Base-by-base conservation (phyloP, 345 rosid genomes). In the Alliaria petiolata region DNA sequence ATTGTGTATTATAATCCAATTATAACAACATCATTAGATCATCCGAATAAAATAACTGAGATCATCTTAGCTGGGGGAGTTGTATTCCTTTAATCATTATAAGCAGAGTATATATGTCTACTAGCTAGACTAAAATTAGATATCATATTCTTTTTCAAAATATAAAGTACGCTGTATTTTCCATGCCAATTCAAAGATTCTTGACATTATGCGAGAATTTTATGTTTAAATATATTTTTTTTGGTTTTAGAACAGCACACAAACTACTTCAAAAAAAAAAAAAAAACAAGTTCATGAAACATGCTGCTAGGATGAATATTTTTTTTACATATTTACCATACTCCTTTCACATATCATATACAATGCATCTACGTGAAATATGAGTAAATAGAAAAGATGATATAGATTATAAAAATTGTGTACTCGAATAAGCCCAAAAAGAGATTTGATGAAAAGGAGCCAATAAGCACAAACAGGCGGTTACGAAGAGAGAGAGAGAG, bases 381-480 rank as follows among this genome's bases (percentile, higher is more conserved):
- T 64, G 36, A 72, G 25, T 1, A 8, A n/a, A 19, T 44, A 20
- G 13, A 62, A 26, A 51, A 61, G 4, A 54, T 57, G 53, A 15
- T 15, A 22, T 11, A 22, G 39, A 39, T 19, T 4, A 19, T 39
- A 34, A 8, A 45, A 36, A 62, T 51, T 28, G 79, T 73, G 79
- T 67, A 54, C 71, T 11, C 59, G 76, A 77, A 76, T 79, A 80
- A 72, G 35, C 64, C 77, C 78, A 78, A 76, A 76, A 69, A 69
- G 69, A 76, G 75, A 69, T 57, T 69, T 61, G 51, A 68, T 69
- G 64, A 62, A 80, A 82, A 78, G 85, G 65, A 34, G 43, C 95
- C 93, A 92, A 88, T 90, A 47, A 74, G 65, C 80, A 84, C 67
- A 69, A 83, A 75, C 88, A 90, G 89, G 90, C 95, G 90, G 96